Conservation (phyloP, 2,329 filamentous ascomycete genomes). For the Monilinia polystroma region DNA sequence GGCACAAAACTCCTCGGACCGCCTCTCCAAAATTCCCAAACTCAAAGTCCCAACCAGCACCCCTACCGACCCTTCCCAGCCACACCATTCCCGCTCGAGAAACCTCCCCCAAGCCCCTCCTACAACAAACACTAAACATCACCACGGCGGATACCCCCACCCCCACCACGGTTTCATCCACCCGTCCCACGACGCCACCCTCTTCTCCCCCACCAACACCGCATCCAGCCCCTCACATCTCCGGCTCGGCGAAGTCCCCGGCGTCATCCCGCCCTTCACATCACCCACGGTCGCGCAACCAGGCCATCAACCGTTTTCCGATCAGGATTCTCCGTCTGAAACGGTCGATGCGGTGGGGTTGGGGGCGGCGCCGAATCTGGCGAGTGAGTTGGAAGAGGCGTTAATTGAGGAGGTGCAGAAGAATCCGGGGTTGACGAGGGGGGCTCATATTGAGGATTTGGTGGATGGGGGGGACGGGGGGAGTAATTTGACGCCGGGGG, state of each 20-base stretch:
- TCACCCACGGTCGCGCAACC: not conserved
- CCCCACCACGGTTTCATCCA: constrained; percentile 7
- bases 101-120: not conserved
- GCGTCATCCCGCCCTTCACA: constrained; percentile 14
- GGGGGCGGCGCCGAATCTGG: constrained; percentile 5
- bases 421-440: not conserved
- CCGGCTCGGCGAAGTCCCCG: not conserved
- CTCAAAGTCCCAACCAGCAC: constrained; percentile 12
- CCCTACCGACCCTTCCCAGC: constrained; percentile 8
- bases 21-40: constrained; percentile 7
- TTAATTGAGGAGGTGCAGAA: constrained; percentile 9
- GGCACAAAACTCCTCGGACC: constrained; percentile 4
- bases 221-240: not conserved
- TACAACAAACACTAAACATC: not conserved
- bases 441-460: not conserved
- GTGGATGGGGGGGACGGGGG: not conserved
- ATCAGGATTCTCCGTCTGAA: not conserved
- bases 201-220: not conserved
- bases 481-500: not conserved
- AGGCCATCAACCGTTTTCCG: not conserved
- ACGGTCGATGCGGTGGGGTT: not conserved
- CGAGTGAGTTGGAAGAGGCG: constrained; percentile 10
- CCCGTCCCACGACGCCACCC: constrained; percentile 3
- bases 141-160: not conserved
- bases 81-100: constrained; percentile 6